Evolutionary conservation across 495 filamentous ascomycete species (phyloP).

Genomic region (Aspergillus sparsus): DNA sequence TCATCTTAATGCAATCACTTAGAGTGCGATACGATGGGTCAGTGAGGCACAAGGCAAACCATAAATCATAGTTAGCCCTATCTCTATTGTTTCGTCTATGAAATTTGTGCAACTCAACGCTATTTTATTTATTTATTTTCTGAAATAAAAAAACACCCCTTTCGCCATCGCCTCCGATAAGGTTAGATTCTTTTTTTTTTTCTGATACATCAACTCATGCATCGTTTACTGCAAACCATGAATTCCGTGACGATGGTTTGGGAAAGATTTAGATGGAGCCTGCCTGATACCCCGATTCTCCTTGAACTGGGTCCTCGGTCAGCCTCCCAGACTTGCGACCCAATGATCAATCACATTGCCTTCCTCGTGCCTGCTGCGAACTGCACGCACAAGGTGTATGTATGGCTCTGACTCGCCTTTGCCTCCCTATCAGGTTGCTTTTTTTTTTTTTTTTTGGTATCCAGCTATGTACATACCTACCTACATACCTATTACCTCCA

Average conservation of each 20-base stretch:
- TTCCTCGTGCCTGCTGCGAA: constrained; percentile 17
- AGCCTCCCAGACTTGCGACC: not conserved
- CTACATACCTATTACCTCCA: not conserved
- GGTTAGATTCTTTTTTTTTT: constrained; percentile 7
- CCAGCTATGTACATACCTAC: not conserved
- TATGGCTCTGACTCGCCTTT: not conserved
- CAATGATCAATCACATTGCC: constrained; percentile 19
- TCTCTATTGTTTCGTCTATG: no score
- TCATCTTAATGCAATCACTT: not conserved
- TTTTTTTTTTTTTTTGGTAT: no score
- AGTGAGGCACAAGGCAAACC: no score
- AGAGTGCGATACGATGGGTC: no score
- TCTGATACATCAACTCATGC: constrained; percentile 22
- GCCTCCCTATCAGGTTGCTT: not conserved
- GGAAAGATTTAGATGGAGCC: not conserved
- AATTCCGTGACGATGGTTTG: constrained; percentile 6
- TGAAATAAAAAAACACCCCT: not conserved
- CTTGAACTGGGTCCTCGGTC: constrained; percentile 1
- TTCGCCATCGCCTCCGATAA: constrained; percentile 4
- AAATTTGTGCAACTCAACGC: no score
- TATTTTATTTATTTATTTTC: not conserved
- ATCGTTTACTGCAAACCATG: constrained; percentile 22
- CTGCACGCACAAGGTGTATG: constrained; percentile 9
- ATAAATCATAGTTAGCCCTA: no score
- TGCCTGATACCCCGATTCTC: not conserved